Base-by-base conservation (phyloP, 2,329 filamentous ascomycete species). In the Fusarium equiseti region DNA sequence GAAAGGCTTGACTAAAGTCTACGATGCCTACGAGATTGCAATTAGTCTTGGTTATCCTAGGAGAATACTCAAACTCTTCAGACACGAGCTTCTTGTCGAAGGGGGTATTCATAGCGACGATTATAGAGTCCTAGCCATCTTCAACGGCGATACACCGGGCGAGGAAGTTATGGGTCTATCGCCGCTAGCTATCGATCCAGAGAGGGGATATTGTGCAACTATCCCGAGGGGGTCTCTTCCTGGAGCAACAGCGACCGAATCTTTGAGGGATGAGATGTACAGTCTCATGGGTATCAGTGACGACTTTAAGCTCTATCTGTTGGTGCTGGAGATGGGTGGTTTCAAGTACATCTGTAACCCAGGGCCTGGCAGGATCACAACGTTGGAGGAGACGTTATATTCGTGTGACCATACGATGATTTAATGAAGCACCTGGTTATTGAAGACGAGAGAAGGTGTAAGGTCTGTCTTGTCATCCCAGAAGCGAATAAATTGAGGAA, bases 31-130 rank as follows among this genome's bases (percentile, higher is more conserved):
- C 3, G 7, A 5, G 15, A 48, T 55, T 5, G 32, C 42, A 48
- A 6, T 4, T 26, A 1, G 7, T 13, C 40, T 63, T 0, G 9
- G 8, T 2, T 29, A 29, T 12, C 1, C 29, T 24, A 8, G 8
- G 5, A 3, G 4, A 1, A 2, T 0, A 0, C 0, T 51, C 2
- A 3, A 20, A 3, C 2, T 13, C 5, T 7, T 12, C 4, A 16
- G 8, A 2, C 8, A 16, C 11, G 42, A 61, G n/a, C 27, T 62
- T 3, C 27, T 62, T 6, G 26, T 62, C 11, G 8, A 15, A 42
- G 31, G n/a, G 8, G 32, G 27, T 3, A 55, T 62, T 6, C 1
- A 5, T 7, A 40, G 6, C 16, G 13, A 3, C 15, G 2, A 13
- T 27, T 26, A 43, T 13, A 48, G 60, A 15, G 32, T 49, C 8